phyloP scores from a whole-genome alignment of 1,139 yeast genomes.

The Martiniozyma asiatica region DNA sequence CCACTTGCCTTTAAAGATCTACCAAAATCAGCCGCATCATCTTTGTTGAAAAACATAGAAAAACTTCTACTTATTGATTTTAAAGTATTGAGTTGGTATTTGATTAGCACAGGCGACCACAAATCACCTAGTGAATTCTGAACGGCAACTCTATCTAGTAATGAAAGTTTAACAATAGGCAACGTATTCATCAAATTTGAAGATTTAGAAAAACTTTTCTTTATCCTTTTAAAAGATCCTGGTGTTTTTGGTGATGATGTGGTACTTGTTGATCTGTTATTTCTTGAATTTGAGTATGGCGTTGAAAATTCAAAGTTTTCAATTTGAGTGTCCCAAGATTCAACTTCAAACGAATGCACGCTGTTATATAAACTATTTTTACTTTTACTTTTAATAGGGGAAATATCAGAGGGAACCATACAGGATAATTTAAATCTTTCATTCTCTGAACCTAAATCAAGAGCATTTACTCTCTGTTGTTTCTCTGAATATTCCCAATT shows the following conservation, averaged over 20 bases:
- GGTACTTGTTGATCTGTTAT: conserved; percentile 1
- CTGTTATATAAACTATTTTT: not conserved
- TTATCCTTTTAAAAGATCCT: too few species aligned
- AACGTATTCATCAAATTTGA: too few species aligned
- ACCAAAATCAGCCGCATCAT: too few species aligned
- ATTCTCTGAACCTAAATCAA: conserved; percentile 7
- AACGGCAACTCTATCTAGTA: conserved; percentile 11
- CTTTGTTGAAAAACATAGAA: conserved; percentile 1
- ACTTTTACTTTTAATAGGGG: conserved; percentile 3
- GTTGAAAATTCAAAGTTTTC: too few species aligned
- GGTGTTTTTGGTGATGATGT: not conserved
- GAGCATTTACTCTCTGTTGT: conserved; percentile 7
- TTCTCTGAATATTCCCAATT: conserved; percentile 14
- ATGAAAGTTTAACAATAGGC: conserved; percentile 5
- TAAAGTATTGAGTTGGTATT: conserved; percentile 7
- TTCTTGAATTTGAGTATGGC: not conserved
- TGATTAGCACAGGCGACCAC: conserved; percentile 9
- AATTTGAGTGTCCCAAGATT: conserved; percentile 5
- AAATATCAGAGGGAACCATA: conserved; percentile 4
- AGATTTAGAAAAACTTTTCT: not conserved
- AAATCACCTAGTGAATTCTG: conserved; percentile 9
- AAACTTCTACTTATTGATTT: conserved; percentile 8
- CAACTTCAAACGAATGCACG: conserved; percentile 8
- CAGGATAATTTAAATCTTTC: conserved; percentile 8
- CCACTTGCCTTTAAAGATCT: not conserved